Percentiles rank a stretch among this genome's conserved stretches.
phyloP scores from a whole-genome alignment of 1,284 basidiomycete species.

The Ceratobasidium sp. region DNA sequence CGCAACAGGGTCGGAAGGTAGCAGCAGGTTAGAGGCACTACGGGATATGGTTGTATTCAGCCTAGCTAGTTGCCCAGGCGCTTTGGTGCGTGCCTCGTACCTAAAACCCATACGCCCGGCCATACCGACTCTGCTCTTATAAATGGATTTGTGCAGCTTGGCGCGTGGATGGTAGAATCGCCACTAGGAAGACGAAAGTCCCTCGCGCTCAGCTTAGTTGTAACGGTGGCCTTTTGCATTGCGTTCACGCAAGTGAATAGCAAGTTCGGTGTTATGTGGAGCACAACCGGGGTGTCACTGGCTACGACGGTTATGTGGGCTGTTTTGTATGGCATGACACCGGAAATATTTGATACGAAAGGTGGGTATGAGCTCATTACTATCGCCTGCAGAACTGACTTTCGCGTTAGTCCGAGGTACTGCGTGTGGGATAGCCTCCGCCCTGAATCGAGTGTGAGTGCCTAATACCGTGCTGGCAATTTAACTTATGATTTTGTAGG shows the following conservation, averaged over 20 bases:
- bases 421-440: conserved; percentile 89
- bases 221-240: conserved; percentile 81
- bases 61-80: conserved; percentile 85
- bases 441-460: conserved; percentile 82
- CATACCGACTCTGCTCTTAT: not conserved
- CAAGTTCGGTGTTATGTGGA: conserved; percentile 71
- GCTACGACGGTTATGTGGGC: conserved; percentile 91
- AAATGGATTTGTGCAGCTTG: conserved; percentile 64
- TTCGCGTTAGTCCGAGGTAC: conserved; percentile 77
- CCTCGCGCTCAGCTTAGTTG: conserved; percentile 78
- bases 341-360: conserved; percentile 82
- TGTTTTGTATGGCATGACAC: conserved; percentile 89
- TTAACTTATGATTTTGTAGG: conserved; percentile 54
- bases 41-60: conserved; percentile 85
- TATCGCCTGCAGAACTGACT: not conserved
- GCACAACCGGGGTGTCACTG: conserved; percentile 80
- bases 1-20: conserved; percentile 48
- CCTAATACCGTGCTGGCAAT: conserved; percentile 3
- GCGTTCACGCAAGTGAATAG: conserved; percentile 71
- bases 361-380: conserved; percentile 18
- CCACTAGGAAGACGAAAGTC: conserved; percentile 76
- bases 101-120: not conserved
- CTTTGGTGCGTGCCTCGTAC: conserved; percentile 64
- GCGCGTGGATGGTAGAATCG: conserved; percentile 87
- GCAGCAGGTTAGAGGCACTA: conserved; percentile 63